Conservation (phyloP, 2,329 filamentous ascomycete species). For the Kalmusia sp. region DNA sequence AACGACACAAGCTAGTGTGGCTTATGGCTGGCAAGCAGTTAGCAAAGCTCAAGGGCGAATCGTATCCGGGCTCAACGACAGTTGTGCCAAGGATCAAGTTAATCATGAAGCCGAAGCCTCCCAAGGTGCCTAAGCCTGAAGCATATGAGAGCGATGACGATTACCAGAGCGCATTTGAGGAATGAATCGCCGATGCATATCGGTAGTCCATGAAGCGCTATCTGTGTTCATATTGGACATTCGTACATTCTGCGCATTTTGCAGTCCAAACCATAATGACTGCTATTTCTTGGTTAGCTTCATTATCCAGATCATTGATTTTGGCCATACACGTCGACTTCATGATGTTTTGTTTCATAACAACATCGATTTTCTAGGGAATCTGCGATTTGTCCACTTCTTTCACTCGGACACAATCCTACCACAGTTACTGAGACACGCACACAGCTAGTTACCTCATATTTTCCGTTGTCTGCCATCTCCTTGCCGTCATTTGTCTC, state of each 20-base stretch:
- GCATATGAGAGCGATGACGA: conserved; percentile 29
- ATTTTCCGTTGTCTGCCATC: neutral
- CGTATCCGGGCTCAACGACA: conserved; percentile 10
- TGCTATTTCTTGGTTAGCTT: too few relatives aligned
- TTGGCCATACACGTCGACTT: too few relatives aligned
- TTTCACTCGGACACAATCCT: too few relatives aligned
- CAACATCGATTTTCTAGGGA: too few relatives aligned
- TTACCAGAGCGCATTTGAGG: neutral
- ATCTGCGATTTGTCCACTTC: too few relatives aligned
- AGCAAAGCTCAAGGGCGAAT: conserved; percentile 42
- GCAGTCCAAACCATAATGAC: too few relatives aligned
- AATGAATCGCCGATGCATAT: neutral
- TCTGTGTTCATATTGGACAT: too few relatives aligned
- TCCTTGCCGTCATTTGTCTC: neutral
- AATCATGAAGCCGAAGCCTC: conserved; percentile 41
- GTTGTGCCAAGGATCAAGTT: conserved; percentile 31
- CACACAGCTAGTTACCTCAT: too few relatives aligned
- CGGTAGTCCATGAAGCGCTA: neutral
- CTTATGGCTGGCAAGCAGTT: conserved; percentile 51
- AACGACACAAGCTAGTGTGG: conserved; percentile 41
- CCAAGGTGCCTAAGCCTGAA: conserved; percentile 23
- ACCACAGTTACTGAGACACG: too few relatives aligned
- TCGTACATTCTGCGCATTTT: too few relatives aligned
- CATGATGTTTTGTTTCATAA: too few relatives aligned
- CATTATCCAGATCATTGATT: too few relatives aligned